Evolutionary conservation across 169 alveolate genomes (phyloP).

Genomic region (Amoebophrya sp.): DNA sequence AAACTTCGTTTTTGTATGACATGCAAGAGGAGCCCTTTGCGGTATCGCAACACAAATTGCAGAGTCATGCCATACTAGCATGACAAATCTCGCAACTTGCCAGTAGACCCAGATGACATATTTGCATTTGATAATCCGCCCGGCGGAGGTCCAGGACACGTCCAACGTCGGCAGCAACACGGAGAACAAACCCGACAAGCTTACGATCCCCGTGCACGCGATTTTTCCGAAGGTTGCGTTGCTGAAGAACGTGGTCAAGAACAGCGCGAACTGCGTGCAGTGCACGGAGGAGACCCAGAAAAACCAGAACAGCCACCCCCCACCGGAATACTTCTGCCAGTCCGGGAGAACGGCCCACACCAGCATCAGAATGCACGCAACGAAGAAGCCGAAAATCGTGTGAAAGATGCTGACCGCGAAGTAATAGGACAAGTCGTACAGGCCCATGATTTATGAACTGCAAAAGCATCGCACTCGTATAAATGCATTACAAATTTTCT

Average conservation of each 20-base stretch:
- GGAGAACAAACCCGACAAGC: background rate
- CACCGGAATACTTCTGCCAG: background rate
- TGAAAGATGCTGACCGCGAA: background rate
- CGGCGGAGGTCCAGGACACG: background rate
- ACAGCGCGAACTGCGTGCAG: background rate
- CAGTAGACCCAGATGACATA: no score
- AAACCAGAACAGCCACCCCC: background rate
- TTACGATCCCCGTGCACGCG: background rate
- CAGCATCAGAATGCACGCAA: background rate
- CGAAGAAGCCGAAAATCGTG: background rate
- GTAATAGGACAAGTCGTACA: background rate
- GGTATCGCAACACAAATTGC: no score
- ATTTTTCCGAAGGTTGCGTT: conserved; percentile 11
- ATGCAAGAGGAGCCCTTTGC: no score
- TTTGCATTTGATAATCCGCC: no score
- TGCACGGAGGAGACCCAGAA: background rate
- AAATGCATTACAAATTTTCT: no score
- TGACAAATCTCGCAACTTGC: no score
- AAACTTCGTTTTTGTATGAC: no score
- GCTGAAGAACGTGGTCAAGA: background rate
- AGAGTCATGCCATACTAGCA: no score
- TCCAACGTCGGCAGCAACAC: background rate
- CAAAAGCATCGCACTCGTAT: no score
- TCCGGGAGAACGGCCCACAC: background rate
- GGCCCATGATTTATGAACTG: no score